These are phyloP conservation scores for Saitozyma sp. DNA, from an alignment of 768 basidiomycete genomes.

Conservation along the genomic window DNA sequence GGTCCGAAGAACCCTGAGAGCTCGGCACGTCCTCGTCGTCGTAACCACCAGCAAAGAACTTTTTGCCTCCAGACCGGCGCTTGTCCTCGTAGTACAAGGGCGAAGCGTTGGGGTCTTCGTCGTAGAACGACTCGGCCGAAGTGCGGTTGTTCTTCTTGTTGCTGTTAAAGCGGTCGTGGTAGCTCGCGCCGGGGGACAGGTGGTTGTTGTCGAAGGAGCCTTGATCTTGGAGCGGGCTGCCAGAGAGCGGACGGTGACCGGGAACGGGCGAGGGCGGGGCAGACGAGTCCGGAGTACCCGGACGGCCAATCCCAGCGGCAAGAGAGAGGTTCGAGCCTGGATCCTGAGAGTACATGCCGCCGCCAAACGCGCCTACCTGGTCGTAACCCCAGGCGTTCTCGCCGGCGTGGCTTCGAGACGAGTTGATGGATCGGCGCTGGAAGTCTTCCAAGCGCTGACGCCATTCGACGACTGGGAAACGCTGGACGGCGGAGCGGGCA, in stretches of 20 bases:
- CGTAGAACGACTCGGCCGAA: slow-evolving; percentile 52
- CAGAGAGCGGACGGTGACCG: slow-evolving; percentile 16
- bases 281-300: slow-evolving; percentile 40
- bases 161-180: slow-evolving; percentile 46
- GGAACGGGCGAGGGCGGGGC: slow-evolving; percentile 42
- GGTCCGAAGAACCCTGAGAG: slow-evolving; percentile 45
- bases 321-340: slow-evolving; percentile 34
- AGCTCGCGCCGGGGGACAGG: slow-evolving; percentile 30
- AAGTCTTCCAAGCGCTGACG: slow-evolving; percentile 93
- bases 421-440: slow-evolving; percentile 77
- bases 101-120: slow-evolving; percentile 49
- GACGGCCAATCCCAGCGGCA: slow-evolving; percentile 24
- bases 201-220: slow-evolving; percentile 34
- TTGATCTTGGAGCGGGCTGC: slow-evolving; percentile 13
- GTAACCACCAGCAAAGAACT: slow-evolving; percentile 58
- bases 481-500: slow-evolving; percentile 88
- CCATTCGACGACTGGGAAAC: slow-evolving; percentile 98
- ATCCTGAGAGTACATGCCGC: slow-evolving; percentile 34
- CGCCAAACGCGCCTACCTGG: slow-evolving; percentile 8
- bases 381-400: slow-evolving; percentile 62
- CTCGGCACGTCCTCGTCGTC: slow-evolving; percentile 60
- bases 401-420: slow-evolving; percentile 69
- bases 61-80: slow-evolving; percentile 42
- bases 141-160: slow-evolving; percentile 37
- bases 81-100: slow-evolving; percentile 48